A percentile compares a stretch with the other conserved stretches of the same genome.
phyloP scores from a whole-genome alignment of 495 filamentous ascomycete genomes.

The Symbiotaphrina buchneri region DNA sequence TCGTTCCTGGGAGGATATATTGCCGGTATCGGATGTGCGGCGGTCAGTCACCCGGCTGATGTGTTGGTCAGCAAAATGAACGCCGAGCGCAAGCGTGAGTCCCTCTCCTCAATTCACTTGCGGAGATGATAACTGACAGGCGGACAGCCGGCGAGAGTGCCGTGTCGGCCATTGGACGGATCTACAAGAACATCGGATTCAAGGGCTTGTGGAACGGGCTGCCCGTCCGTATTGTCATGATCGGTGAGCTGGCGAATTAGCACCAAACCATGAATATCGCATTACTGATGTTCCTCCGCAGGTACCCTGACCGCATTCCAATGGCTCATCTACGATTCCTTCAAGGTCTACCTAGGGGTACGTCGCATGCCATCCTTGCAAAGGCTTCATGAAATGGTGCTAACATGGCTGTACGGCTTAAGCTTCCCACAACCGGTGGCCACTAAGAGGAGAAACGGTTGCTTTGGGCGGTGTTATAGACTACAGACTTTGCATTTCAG shows the following conservation, averaged over 20 bases:
- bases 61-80: constrained; percentile 57
- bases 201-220: constrained; percentile 47
- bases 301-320: constrained; percentile 41
- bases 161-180: constrained; percentile 33
- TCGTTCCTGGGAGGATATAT: constrained; percentile 51
- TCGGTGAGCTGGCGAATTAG: constrained; percentile 20
- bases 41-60: constrained; percentile 41
- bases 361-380: constrained; percentile 5
- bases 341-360: constrained; percentile 45
- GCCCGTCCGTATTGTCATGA: constrained; percentile 40
- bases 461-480: not conserved
- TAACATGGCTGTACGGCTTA: constrained; percentile 1
- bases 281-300: constrained; percentile 9
- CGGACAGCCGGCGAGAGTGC: constrained; percentile 35
- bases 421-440: constrained; percentile 39
- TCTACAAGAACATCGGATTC: constrained; percentile 56
- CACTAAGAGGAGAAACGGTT: constrained; percentile 20
- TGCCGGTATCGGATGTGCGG: constrained; percentile 45
- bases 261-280: not conserved
- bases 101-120: constrained; percentile 1
- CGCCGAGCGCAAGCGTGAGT: constrained; percentile 34
- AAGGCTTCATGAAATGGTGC: not conserved
- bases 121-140: constrained; percentile 5
- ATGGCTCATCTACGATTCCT: constrained; percentile 60
- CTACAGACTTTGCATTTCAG: no score